These are phyloP conservation scores for Tolypocladium amazonense DNA, from an alignment of 2,329 filamentous ascomycete genomes.

Conservation along the genomic window DNA sequence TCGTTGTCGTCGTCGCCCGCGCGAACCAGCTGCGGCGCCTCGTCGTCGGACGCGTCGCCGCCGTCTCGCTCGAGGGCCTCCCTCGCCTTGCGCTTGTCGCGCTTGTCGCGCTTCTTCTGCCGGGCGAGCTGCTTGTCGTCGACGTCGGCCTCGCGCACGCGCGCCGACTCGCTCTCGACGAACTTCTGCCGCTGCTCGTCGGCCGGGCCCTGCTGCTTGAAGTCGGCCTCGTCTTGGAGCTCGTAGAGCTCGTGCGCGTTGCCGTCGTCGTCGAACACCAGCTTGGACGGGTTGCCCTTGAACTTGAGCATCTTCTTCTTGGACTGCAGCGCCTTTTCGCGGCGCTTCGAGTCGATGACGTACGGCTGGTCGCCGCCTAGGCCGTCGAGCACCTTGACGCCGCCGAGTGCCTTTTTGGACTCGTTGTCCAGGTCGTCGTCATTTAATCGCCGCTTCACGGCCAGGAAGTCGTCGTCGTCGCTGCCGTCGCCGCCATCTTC, in stretches of 20 bases:
- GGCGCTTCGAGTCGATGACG: conserved; percentile 85
- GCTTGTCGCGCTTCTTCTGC: conserved; percentile 68
- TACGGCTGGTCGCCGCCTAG: conserved; percentile 63
- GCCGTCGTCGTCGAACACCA: conserved; percentile 89
- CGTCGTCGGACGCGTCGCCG: conserved; percentile 15
- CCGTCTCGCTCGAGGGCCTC: conserved; percentile 32
- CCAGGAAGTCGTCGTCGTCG: conserved; percentile 72
- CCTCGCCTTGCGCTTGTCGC: conserved; percentile 59
- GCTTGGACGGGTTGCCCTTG: conserved; percentile 74
- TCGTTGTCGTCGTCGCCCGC: conserved; percentile 36
- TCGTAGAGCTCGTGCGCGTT: conserved; percentile 78
- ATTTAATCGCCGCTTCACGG: conserved; percentile 77
- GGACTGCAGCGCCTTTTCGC: conserved; percentile 87
- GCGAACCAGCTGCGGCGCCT: conserved; percentile 21
- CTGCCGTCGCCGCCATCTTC: conserved; percentile 39
- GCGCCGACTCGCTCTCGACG: conserved; percentile 61
- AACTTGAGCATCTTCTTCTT: conserved; percentile 92
- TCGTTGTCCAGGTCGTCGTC: conserved; percentile 52
- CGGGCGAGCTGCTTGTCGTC: conserved; percentile 74
- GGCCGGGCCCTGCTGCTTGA: conserved; percentile 62
- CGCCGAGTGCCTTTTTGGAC: conserved; percentile 29
- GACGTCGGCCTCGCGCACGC: conserved; percentile 65
- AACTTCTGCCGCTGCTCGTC: conserved; percentile 69
- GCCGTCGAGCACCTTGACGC: conserved; percentile 51
- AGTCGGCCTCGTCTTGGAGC: conserved; percentile 74